phyloP scores from a whole-genome alignment of 495 filamentous ascomycete species.

The Penicillium tannophilum region DNA sequence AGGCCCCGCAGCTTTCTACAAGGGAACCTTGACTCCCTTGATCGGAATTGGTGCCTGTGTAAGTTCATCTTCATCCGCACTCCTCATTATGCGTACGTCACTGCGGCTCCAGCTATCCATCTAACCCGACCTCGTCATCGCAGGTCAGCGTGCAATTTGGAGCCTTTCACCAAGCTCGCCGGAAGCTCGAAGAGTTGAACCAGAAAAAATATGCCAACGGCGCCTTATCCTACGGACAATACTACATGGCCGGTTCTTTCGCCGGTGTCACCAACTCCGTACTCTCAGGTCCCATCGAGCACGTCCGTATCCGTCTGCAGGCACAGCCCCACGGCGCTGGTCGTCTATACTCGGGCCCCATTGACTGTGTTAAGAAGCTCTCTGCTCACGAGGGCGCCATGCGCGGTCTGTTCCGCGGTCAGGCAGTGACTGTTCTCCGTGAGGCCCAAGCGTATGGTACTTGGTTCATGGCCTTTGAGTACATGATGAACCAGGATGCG shows the following conservation, averaged over 20 bases:
- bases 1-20: conserved; percentile 93
- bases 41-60: conserved; percentile 96
- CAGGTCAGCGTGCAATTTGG: conserved; percentile 94
- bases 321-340: conserved; percentile 87
- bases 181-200: conserved; percentile 78
- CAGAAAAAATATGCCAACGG: conserved; percentile 51
- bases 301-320: conserved; percentile 95
- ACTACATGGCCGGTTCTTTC: conserved; percentile 88
- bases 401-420: conserved; percentile 80
- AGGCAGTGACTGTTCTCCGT: conserved; percentile 80
- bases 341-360: conserved; percentile 78
- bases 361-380: conserved; percentile 89
- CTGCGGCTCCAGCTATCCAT: neutral
- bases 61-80: conserved; percentile 30
- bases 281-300: conserved; percentile 91
- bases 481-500: conserved; percentile 88
- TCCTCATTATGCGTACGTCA: neutral
- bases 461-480: conserved; percentile 96
- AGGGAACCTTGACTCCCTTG: conserved; percentile 94
- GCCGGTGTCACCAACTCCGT: conserved; percentile 89
- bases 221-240: conserved; percentile 74
- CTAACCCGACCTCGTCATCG: conserved; percentile 11
- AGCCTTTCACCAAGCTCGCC: conserved; percentile 89
- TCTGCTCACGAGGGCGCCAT: conserved; percentile 64
- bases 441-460: conserved; percentile 94